Conservation (phyloP, 2,329 filamentous ascomycete species). For the Cladosporium sp. region DNA sequence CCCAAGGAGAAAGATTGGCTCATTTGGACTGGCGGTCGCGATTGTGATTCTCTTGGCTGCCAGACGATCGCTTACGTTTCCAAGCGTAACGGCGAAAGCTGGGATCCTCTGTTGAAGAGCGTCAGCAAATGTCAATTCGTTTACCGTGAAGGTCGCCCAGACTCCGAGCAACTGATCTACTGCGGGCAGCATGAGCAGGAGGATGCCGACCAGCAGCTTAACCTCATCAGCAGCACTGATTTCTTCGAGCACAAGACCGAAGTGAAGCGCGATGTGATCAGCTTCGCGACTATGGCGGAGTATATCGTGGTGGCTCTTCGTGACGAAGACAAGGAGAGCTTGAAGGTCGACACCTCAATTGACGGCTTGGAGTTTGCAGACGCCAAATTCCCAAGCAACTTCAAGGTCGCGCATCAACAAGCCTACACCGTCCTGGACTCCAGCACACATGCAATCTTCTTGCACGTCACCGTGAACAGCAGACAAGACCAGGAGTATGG, state of each 20-base stretch:
- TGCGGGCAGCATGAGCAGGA: constrained; percentile 62
- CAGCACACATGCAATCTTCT: constrained; percentile 87
- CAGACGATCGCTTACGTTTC: constrained; percentile 72
- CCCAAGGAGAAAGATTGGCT: constrained; percentile 83
- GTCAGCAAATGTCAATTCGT: constrained; percentile 86
- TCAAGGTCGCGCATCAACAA: constrained; percentile 71
- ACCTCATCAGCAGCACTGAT: constrained; percentile 73
- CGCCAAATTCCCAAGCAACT: constrained; percentile 81
- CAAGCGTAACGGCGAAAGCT: constrained; percentile 70
- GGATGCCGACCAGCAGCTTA: constrained; percentile 53
- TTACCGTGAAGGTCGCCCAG: constrained; percentile 55
- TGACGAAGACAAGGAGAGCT: constrained; percentile 59
- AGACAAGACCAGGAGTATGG: constrained; percentile 66
- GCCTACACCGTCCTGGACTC: constrained; percentile 94
- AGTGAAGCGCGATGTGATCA: constrained; percentile 67
- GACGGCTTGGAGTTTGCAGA: constrained; percentile 79
- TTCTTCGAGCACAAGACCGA: constrained; percentile 66
- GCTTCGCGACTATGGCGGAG: constrained; percentile 93
- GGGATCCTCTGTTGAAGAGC: constrained; percentile 70
- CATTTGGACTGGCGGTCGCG: constrained; percentile 74
- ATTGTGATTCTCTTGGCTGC: constrained; percentile 64
- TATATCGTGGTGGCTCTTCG: constrained; percentile 86
- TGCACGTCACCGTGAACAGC: constrained; percentile 81
- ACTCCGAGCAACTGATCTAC: constrained; percentile 60
- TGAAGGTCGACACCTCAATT: constrained; percentile 77